Percentiles rank a stretch among this genome's conserved stretches.
Conservation (phyloP, 2,329 filamentous ascomycete genomes). For the Periconia macrospinosa region DNA sequence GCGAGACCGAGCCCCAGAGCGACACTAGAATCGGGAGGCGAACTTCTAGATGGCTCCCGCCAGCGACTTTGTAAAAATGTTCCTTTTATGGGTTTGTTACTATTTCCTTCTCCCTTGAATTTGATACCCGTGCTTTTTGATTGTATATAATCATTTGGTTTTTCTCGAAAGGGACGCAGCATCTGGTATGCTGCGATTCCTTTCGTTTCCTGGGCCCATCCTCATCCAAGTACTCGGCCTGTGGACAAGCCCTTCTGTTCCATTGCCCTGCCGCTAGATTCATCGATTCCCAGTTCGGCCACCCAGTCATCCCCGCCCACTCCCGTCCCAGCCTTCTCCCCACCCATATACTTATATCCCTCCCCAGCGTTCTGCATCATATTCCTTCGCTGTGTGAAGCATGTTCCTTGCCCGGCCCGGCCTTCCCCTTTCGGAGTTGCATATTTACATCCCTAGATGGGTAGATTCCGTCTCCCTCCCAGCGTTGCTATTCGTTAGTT, state of each 20-base stretch:
- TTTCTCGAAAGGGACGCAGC: neutral
- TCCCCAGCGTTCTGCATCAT: too few relatives aligned
- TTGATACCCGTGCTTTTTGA: neutral
- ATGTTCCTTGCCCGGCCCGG: too few relatives aligned
- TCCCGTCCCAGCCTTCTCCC: neutral
- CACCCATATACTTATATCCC: too few relatives aligned
- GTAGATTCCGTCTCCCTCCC: neutral
- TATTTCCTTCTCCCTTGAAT: neutral
- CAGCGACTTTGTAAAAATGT: conserved; percentile 1
- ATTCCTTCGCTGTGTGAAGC: too few relatives aligned
- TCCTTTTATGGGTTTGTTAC: neutral
- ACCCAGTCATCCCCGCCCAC: neutral
- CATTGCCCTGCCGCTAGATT: neutral
- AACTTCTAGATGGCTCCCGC: neutral
- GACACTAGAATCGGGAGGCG: neutral
- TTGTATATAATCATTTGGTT: neutral
- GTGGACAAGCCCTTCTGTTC: neutral
- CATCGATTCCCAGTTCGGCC: neutral
- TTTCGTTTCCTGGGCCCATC: too few relatives aligned
- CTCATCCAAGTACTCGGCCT: neutral
- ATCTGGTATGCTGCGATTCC: neutral
- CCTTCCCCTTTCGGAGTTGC: too few relatives aligned
- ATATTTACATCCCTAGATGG: too few relatives aligned
- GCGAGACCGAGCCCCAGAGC: neutral
- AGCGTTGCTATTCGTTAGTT: neutral